phyloP scores from a whole-genome alignment of 2,329 filamentous ascomycete genomes.

The Pseudogymnoascus sp. region DNA sequence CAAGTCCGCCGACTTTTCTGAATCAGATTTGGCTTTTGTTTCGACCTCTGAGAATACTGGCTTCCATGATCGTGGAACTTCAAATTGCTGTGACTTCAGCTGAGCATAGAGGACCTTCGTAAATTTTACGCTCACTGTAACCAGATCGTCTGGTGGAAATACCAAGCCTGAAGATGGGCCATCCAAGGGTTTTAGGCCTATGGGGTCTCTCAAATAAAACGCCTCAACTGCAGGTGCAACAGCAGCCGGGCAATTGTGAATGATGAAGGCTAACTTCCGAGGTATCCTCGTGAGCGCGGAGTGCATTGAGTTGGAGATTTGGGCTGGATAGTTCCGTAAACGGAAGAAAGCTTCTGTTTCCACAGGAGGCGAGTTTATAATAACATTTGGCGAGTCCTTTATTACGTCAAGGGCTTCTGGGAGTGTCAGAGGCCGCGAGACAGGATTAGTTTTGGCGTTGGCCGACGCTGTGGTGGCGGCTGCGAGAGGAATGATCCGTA shows the following conservation, averaged over 20 bases:
- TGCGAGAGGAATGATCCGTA: constrained; percentile 61
- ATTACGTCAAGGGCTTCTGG: constrained; percentile 57
- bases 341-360: constrained; percentile 89
- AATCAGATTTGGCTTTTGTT: constrained; percentile 24
- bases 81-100: constrained; percentile 75
- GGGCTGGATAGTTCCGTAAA: constrained; percentile 70
- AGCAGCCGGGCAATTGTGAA: constrained; percentile 65
- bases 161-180: constrained; percentile 42
- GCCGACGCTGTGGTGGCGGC: constrained; percentile 28
- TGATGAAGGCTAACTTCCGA: constrained; percentile 68
- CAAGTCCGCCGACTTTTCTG: constrained; percentile 23
- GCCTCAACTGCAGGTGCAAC: constrained; percentile 79
- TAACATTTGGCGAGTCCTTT: constrained; percentile 41
- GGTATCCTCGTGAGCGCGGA: constrained; percentile 65
- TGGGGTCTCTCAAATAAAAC: constrained; percentile 83
- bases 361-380: constrained; percentile 65
- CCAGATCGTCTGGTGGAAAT: constrained; percentile 72
- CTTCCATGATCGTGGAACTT: constrained; percentile 48
- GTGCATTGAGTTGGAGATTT: constrained; percentile 69
- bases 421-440: constrained; percentile 46
- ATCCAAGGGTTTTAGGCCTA: constrained; percentile 61
- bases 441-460: constrained; percentile 29
- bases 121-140: constrained; percentile 71
- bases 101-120: constrained; percentile 88
- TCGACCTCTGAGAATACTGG: constrained; percentile 27